Conservation (phyloP, 805 yeast species). For the Jamesozyma hellenica region DNA sequence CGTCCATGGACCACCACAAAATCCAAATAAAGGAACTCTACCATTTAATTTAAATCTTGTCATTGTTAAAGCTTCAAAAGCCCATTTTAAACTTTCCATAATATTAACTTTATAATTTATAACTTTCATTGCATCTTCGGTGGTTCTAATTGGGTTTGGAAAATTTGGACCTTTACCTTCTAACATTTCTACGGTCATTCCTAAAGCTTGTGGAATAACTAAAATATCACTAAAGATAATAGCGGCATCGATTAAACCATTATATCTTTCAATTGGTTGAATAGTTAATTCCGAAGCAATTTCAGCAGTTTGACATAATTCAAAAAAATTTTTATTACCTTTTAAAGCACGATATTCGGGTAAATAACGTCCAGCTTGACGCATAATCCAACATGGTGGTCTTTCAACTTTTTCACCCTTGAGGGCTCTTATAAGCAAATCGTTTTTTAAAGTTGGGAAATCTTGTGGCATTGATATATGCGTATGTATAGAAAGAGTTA, state of each 20-base stretch:
- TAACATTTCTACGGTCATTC: conserved; percentile 85
- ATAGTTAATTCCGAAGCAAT: conserved; percentile 89
- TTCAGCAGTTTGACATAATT: conserved; percentile 91
- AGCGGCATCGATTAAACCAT: conserved; percentile 90
- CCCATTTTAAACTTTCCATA: conserved; percentile 77
- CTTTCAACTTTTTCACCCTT: conserved; percentile 83
- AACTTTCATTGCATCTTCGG: conserved; percentile 49
- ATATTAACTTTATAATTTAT: conserved; percentile 61
- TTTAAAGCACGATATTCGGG: conserved; percentile 90
- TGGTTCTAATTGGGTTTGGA: conserved; percentile 73
- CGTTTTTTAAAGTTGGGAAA: conserved; percentile 79
- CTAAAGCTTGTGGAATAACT: conserved; percentile 97
- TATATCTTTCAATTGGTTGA: conserved; percentile 85
- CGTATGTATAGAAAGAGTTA: too few species aligned
- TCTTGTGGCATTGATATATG: conserved; percentile 10
- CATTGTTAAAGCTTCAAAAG: conserved; percentile 81
- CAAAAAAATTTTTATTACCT: conserved; percentile 79
- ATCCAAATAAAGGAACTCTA: conserved; percentile 87
- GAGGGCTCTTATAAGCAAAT: conserved; percentile 85
- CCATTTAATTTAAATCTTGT: conserved; percentile 84
- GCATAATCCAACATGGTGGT: conserved; percentile 97
- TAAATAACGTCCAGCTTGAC: conserved; percentile 91
- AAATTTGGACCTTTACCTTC: conserved; percentile 94
- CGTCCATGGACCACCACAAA: conserved; percentile 98
- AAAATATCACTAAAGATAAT: conserved; percentile 91